These are phyloP conservation scores for Yamadazyma blattariae DNA, from an alignment of 1,139 yeast species.

Conservation along the genomic window DNA sequence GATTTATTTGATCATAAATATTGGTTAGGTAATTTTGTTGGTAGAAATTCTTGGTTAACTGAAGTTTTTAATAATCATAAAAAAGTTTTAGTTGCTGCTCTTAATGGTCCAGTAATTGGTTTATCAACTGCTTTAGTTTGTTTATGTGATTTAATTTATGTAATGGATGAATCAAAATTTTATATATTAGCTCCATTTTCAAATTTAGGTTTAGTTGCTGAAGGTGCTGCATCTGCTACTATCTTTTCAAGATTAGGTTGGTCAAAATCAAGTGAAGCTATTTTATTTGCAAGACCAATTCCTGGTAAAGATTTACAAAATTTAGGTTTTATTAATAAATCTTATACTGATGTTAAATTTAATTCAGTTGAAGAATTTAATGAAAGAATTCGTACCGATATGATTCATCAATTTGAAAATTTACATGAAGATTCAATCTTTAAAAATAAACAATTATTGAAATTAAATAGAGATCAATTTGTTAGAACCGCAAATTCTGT, in stretches of 20 bases:
- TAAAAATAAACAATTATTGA: slow-evolving; percentile 59
- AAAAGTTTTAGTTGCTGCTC: slow-evolving; percentile 70
- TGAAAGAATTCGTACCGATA: slow-evolving; percentile 43
- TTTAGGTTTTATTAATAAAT: slow-evolving; percentile 62
- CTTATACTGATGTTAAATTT: slow-evolving; percentile 38
- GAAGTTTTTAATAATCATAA: slow-evolving; percentile 68
- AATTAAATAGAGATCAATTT: slow-evolving; percentile 43
- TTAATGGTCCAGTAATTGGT: slow-evolving; percentile 90
- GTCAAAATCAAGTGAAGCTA: slow-evolving; percentile 71
- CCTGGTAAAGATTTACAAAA: slow-evolving; percentile 54
- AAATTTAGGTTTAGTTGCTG: slow-evolving; percentile 79
- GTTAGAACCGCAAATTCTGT: slow-evolving; percentile 54
- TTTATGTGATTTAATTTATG: slow-evolving; percentile 74
- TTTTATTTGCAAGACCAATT: slow-evolving; percentile 68
- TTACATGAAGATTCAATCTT: slow-evolving; percentile 60
- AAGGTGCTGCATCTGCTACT: slow-evolving; percentile 74
- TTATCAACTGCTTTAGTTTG: slow-evolving; percentile 72
- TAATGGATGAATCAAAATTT: slow-evolving; percentile 54
- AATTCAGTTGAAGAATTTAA: slow-evolving; percentile 62
- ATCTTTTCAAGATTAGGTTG: slow-evolving; percentile 70
- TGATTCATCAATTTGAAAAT: slow-evolving; percentile 42
- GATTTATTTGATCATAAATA: slow-evolving; percentile 44
- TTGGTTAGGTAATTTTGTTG: slow-evolving; percentile 60
- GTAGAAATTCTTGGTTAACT: slow-evolving; percentile 70
- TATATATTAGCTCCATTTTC: slow-evolving; percentile 76